Conservation (phyloP, 176 grass and related monocot genomes). For the Cocos nucifera region DNA sequence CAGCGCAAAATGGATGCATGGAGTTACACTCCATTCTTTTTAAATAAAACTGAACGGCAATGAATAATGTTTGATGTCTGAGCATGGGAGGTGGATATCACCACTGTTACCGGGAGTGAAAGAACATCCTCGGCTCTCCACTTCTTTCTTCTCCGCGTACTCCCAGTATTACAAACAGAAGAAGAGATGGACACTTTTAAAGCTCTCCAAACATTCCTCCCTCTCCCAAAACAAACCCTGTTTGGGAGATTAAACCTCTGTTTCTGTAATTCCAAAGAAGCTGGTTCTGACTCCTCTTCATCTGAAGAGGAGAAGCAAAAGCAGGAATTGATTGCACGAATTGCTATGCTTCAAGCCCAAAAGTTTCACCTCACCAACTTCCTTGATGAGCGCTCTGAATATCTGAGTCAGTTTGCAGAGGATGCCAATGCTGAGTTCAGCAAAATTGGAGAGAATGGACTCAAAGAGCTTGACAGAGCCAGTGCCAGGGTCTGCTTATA, state of each 20-base stretch:
- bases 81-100: no score
- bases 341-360: conserved; percentile 71
- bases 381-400: conserved; percentile 55
- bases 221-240: conserved; percentile 25
- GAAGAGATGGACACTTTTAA: conserved; percentile 61
- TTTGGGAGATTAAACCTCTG: conserved; percentile 22
- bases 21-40: no score
- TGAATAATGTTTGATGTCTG: no score
- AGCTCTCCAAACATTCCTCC: conserved; percentile 33
- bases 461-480: conserved; percentile 20
- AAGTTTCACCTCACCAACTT: conserved; percentile 63
- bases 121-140: no score
- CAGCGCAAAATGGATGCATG: no score
- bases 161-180: no score
- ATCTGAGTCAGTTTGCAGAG: conserved; percentile 73
- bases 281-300: conserved; percentile 11
- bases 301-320: conserved; percentile 37
- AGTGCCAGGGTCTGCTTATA: neutral
- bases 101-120: no score
- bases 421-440: conserved; percentile 61
- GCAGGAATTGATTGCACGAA: conserved; percentile 55
- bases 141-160: no score
- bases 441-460: conserved; percentile 60
- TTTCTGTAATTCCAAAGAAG: conserved; percentile 36
- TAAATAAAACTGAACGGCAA: no score